These are phyloP conservation scores for Sapria himalayana DNA, from an alignment of 345 rosid genomes.

Conservation along the genomic window DNA sequence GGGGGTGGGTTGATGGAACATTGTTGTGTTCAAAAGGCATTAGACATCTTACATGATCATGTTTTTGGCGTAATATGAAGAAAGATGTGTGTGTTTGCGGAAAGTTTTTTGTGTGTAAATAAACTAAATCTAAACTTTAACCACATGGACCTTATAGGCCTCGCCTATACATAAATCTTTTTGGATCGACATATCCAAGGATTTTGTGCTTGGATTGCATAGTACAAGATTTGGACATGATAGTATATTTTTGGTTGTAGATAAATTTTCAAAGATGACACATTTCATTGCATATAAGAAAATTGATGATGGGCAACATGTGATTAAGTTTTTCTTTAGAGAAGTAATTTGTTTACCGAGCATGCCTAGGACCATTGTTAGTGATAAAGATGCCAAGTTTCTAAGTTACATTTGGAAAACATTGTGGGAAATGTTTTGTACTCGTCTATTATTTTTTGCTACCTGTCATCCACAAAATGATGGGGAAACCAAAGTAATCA, in stretches of 20 bases:
- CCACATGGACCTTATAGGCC: no score
- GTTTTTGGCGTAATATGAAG: no score
- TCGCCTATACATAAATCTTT: no score
- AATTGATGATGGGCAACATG: neutral
- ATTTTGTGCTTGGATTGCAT: neutral
- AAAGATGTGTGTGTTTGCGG: no score
- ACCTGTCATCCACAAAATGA: neutral
- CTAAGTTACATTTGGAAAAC: neutral
- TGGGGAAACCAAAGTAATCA: no score
- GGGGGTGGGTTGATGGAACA: no score
- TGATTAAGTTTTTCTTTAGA: neutral
- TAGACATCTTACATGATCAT: no score
- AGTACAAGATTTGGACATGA: neutral
- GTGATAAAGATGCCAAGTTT: neutral
- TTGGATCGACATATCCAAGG: no score
- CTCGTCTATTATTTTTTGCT: neutral
- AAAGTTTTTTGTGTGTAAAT: no score
- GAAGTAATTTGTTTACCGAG: neutral
- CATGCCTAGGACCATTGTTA: neutral
- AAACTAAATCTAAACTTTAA: no score
- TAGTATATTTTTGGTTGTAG: neutral
- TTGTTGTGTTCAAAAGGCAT: no score
- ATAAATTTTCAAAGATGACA: neutral
- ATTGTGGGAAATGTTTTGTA: neutral
- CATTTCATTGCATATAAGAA: neutral